Percentiles rank a stretch among this genome's conserved stretches.
Conservation (phyloP, 2,329 filamentous ascomycete species). For the Paraconiothyrium sp. region DNA sequence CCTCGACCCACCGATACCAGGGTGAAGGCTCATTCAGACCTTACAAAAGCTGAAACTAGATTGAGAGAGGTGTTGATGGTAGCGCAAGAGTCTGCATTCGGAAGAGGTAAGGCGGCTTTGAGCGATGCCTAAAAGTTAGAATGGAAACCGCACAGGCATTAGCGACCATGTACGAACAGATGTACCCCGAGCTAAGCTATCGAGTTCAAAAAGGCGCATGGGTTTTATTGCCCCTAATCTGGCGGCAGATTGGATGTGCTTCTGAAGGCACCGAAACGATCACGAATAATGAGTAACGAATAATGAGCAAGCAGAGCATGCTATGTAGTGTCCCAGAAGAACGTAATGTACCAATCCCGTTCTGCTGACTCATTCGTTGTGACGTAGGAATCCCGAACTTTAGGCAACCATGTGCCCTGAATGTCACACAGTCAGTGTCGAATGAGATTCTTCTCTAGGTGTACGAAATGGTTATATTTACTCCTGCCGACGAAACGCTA, state of each 20-base stretch:
- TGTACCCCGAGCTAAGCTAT: constrained; percentile 7
- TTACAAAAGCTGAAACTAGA: constrained; percentile 43
- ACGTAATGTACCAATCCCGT: not conserved
- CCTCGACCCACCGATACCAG: constrained; percentile 33
- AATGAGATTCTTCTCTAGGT: not conserved
- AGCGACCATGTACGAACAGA: constrained; percentile 1
- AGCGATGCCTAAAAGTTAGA: constrained; percentile 30
- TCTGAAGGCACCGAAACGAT: not conserved
- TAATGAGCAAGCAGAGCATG: constrained; percentile 1
- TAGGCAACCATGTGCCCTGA: not conserved
- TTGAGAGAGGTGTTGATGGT: constrained; percentile 44
- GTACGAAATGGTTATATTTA: no score
- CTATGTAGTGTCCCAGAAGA: not conserved
- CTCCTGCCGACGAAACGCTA: no score
- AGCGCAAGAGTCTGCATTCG: constrained; percentile 29
- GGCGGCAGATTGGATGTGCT: not conserved
- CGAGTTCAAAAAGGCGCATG: not conserved
- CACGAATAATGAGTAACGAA: constrained; percentile 9
- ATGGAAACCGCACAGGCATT: not conserved
- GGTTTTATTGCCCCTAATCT: not conserved
- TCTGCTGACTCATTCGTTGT: constrained; percentile 2
- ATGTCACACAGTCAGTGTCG: not conserved
- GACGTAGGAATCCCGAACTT: not conserved
- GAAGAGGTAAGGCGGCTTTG: constrained; percentile 39
- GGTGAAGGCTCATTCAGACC: constrained; percentile 29